Evolutionary conservation across 176 grass and related monocot species (phyloP), one percentile per base, ranked within the genome.

Genomic region (Pharus latifolius): DNA sequence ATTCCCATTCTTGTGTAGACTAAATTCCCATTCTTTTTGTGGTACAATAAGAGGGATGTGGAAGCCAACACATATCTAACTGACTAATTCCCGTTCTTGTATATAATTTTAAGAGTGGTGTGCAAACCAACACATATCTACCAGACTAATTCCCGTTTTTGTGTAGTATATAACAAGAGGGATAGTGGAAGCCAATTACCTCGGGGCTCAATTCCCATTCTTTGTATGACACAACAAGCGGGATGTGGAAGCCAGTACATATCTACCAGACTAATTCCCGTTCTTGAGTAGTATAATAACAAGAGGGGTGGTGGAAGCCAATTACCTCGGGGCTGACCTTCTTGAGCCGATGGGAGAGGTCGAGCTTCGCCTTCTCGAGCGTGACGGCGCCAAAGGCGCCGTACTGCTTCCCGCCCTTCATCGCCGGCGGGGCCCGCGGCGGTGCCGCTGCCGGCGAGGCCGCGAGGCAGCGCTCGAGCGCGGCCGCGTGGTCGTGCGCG

Each of bases 351-450:
- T 85, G 78, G 14, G 76, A 85, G 4, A 83, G 66, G 38, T 88
- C 84, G n/a, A 88, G 76, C 90, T 99, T 88, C 26, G 92, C 63
- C 78, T 85, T 83, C 76, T 91, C 78, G 13, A 90, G 68, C 48
- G 87, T 81, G 53, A 85, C 78, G 11, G 82, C 78, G 22, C 90
- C 91, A 26, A 90, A 62, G 2, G 84, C 43, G n/a, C 87, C 77
- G 44, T 79, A 84, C 70, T 84, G 87, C 51, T 85, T 82, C 37
- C 90, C 82, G 20, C 83, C 86, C 67, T 82, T 84, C 83, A 90
- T 85, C 13, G 53, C 69, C 37, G 69, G 53, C 38, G 83, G 59
- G 25, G 70, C 71, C 27, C 49, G 55, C 0, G 49, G 45, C 42
- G 84, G 49, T 8, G 56, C 61, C 26, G 71, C 65, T 4, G 63